Percentiles rank a stretch among this genome's conserved stretches.
Evolutionary conservation across 352 stramenopile genomes (phyloP).

Genomic region (Phytophthora tentaculata): DNA sequence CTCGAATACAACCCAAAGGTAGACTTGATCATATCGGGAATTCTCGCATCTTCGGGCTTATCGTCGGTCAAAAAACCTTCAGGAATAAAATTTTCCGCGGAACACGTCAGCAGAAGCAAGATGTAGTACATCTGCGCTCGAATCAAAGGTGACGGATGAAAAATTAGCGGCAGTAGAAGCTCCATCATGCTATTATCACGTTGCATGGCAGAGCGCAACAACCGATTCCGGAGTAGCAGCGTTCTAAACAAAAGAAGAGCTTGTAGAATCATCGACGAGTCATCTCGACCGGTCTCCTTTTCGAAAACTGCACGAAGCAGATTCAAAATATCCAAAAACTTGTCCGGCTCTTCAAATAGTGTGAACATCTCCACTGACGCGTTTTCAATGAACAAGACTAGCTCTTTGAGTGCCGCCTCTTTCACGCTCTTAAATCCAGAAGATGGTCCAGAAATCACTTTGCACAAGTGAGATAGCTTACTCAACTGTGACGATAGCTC

Average conservation of each 20-base stretch:
- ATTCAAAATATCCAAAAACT: slow-evolving; percentile 34
- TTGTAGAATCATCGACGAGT: slow-evolving; percentile 26
- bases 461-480: slow-evolving; percentile 38
- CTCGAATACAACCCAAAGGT: slow-evolving; percentile 53
- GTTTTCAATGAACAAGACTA: slow-evolving; percentile 38
- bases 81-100: slow-evolving; percentile 47
- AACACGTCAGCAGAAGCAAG: slow-evolving; percentile 62
- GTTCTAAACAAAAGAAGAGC: slow-evolving; percentile 49
- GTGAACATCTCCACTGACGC: slow-evolving; percentile 30
- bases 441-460: slow-evolving; percentile 34
- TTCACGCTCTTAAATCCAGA: slow-evolving; percentile 33
- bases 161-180: slow-evolving; percentile 46
- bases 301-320: slow-evolving; percentile 20
- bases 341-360: slow-evolving; percentile 51
- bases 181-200: slow-evolving; percentile 28
- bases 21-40: slow-evolving; percentile 37
- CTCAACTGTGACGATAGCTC: slow-evolving; percentile 41
- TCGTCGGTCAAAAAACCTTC: slow-evolving; percentile 1
- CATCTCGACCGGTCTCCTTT: slow-evolving; percentile 5
- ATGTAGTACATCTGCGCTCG: slow-evolving; percentile 71
- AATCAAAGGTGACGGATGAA: slow-evolving; percentile 43
- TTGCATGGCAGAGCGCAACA: slow-evolving; percentile 42
- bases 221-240: slow-evolving; percentile 46
- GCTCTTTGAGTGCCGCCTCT: slow-evolving; percentile 41
- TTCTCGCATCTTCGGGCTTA: slow-evolving; percentile 13